Percentiles rank a stretch among this genome's conserved stretches.
These are phyloP conservation scores for Plenodomus lindquistii DNA, from an alignment of 2,329 filamentous ascomycete species.

Conservation along the genomic window DNA sequence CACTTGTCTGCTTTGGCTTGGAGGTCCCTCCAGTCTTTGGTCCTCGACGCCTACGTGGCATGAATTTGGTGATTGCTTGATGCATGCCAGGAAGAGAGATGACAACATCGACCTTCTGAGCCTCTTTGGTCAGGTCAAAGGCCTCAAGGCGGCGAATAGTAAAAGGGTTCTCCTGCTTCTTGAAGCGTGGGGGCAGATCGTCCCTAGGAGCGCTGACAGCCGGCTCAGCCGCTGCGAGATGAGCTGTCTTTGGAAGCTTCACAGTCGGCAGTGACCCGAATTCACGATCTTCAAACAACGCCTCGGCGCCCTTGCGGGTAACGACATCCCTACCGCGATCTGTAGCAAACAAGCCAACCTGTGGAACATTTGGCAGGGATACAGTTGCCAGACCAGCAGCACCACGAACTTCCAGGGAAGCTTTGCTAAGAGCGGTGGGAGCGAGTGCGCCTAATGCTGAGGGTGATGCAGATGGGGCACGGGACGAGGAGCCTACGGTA, in stretches of 20 bases:
- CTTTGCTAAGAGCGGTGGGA: constrained; percentile 69
- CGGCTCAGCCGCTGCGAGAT: constrained; percentile 39
- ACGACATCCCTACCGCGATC: constrained; percentile 41
- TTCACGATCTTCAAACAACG: constrained; percentile 51
- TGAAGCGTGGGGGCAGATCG: constrained; percentile 24
- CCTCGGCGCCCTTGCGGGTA: constrained; percentile 48
- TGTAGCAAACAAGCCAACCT: constrained; percentile 23
- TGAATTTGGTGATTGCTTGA: constrained; percentile 31
- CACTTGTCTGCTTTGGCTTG: constrained; percentile 35
- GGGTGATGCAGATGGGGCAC: constrained; percentile 40
- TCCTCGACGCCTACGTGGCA: constrained; percentile 32
- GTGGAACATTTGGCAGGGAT: constrained; percentile 60
- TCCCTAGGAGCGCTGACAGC: constrained; percentile 27
- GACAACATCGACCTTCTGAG: constrained; percentile 32
- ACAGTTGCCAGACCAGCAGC: constrained; percentile 65
- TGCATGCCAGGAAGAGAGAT: constrained; percentile 32
- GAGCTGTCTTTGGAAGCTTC: constrained; percentile 35
- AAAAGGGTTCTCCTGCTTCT: constrained; percentile 34
- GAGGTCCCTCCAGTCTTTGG: constrained; percentile 15
- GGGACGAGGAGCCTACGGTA: constrained; percentile 33
- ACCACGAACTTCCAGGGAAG: constrained; percentile 57
- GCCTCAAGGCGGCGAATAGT: constrained; percentile 31
- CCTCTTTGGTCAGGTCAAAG: constrained; percentile 29
- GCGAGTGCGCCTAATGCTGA: constrained; percentile 54
- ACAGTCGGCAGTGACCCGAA: constrained; percentile 52